Evolutionary conservation across 176 grass and related monocot species (phyloP).

Genomic region (Oryza glaberrima): DNA sequence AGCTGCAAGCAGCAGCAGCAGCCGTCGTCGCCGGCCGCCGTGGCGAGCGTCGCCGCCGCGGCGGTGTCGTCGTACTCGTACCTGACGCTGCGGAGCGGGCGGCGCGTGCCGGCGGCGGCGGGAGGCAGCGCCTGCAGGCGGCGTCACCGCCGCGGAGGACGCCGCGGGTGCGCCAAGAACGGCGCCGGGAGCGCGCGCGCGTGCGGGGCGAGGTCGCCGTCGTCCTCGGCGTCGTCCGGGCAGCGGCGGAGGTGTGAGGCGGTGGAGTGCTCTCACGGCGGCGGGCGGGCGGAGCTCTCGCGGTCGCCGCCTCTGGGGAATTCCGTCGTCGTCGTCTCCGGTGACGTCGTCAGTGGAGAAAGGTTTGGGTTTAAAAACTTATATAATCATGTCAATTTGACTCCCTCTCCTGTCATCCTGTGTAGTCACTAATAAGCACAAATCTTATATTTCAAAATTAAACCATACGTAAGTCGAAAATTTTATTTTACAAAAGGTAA

Average conservation of each 20-base stretch:
- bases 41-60: not conserved
- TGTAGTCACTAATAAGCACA: not conserved
- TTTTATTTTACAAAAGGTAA: not conserved
- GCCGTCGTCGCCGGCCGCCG: not conserved
- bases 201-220: not conserved
- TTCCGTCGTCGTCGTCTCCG: not conserved
- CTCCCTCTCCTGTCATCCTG: not conserved
- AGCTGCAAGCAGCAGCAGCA: slow-evolving; percentile 27
- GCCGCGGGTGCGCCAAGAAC: not conserved
- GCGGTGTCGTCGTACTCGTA: not conserved
- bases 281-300: not conserved
- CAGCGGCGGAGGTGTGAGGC: not conserved
- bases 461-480: not conserved
- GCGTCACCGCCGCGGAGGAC: not conserved
- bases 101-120: slow-evolving; percentile 18
- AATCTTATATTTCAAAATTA: not conserved
- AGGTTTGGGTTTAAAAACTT: not conserved
- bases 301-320: not conserved
- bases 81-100: slow-evolving; percentile 52
- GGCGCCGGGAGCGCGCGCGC: no score
- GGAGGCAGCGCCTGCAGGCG: not conserved
- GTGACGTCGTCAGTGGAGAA: not conserved
- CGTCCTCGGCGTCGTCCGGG: not conserved
- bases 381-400: not conserved
- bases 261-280: not conserved